Evolutionary conservation across 2,329 filamentous ascomycete species (phyloP).

Genomic region (Fusarium proliferatum): DNA sequence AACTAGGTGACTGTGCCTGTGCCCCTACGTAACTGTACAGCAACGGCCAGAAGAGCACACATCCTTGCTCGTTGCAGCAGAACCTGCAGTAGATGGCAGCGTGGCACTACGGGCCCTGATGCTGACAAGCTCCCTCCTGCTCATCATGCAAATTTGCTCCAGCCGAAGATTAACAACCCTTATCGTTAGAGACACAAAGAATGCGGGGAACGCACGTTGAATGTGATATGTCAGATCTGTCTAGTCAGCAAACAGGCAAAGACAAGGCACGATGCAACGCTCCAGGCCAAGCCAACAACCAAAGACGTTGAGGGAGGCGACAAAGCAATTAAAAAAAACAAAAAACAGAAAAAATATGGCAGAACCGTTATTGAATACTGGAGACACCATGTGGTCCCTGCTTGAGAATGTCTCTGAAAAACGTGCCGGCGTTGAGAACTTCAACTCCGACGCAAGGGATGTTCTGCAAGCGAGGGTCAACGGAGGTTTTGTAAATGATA

Average conservation of each 20-base stretch:
- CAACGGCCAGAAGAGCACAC: conserved; percentile 5
- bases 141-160: conserved; percentile 17
- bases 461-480: neutral
- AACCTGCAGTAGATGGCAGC: conserved; percentile 38
- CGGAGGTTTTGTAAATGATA: conserved; percentile 8
- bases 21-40: conserved; percentile 17
- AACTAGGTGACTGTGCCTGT: neutral
- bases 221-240: conserved; percentile 42
- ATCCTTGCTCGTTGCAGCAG: conserved; percentile 29
- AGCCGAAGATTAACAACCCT: conserved; percentile 25
- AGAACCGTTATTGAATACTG: conserved; percentile 23
- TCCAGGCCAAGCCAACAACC: conserved; percentile 23
- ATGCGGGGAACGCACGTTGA: conserved; percentile 39
- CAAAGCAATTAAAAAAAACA: neutral
- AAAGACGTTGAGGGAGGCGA: conserved; percentile 17
- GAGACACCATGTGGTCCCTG: conserved; percentile 25
- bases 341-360: neutral
- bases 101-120: conserved; percentile 23
- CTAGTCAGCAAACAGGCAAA: conserved; percentile 29
- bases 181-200: conserved; percentile 19
- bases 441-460: conserved; percentile 12
- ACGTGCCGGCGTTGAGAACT: conserved; percentile 29
- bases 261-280: conserved; percentile 40
- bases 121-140: conserved; percentile 21
- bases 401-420: conserved; percentile 35